phyloP scores from a whole-genome alignment of 306 rosid genomes.

The Carpinus fangiana region DNA sequence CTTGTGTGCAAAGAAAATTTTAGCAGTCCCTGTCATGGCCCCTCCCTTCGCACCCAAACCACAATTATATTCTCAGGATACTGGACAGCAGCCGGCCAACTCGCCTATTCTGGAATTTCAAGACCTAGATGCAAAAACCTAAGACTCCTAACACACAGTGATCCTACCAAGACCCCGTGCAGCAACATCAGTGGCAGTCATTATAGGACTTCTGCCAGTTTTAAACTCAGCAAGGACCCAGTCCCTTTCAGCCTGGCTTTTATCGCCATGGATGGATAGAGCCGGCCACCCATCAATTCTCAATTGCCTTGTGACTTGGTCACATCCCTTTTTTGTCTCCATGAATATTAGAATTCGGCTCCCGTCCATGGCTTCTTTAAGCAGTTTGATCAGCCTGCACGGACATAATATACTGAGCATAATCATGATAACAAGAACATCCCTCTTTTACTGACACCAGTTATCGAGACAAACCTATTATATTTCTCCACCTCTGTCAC shows the following conservation, averaged over 20 bases:
- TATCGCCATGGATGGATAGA: slow-evolving; percentile 95
- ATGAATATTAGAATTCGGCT: slow-evolving; percentile 80
- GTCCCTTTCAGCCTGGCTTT: slow-evolving; percentile 93
- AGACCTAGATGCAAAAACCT: slow-evolving; percentile 52
- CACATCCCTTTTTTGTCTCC: slow-evolving; percentile 95
- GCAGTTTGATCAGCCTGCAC: slow-evolving; percentile 78
- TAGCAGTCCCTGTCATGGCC: slow-evolving; percentile 45
- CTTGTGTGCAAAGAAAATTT: slow-evolving; percentile 1
- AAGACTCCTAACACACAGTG: slow-evolving; percentile 69
- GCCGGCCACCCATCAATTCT: slow-evolving; percentile 99
- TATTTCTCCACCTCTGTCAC: slow-evolving; percentile 75
- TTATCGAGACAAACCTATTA: slow-evolving; percentile 61
- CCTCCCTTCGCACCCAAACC: slow-evolving; percentile 79
- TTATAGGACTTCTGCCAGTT: slow-evolving; percentile 93
- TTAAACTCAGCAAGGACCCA: slow-evolving; percentile 99
- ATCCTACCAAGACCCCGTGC: slow-evolving; percentile 99
- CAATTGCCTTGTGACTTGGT: slow-evolving; percentile 85
- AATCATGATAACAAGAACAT: slow-evolving; percentile 15
- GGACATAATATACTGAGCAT: slow-evolving; percentile 21
- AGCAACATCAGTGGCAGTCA: slow-evolving; percentile 99
- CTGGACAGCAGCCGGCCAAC: slow-evolving; percentile 99
- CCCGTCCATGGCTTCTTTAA: slow-evolving; percentile 72
- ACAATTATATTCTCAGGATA: slow-evolving; percentile 72
- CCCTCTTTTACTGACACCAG: not conserved
- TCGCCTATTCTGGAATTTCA: slow-evolving; percentile 48